Base-by-base conservation (phyloP, 495 filamentous ascomycete species). In the Aspergillus diversus region DNA sequence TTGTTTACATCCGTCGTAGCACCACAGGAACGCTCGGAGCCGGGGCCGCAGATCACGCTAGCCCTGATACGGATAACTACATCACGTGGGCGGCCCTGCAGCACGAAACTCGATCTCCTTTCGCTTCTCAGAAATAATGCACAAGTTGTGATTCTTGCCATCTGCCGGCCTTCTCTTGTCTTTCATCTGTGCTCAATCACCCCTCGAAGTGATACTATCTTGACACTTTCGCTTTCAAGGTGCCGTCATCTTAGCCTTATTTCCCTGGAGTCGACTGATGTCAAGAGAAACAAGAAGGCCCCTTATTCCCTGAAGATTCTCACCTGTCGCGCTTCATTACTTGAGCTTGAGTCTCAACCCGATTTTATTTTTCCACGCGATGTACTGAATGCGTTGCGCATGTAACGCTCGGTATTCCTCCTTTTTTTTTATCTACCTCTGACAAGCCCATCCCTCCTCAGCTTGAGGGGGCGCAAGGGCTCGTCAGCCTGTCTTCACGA, bases 1-100 rank as follows among this genome's bases (percentile, higher is more conserved):
- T 70, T 77, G 77, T 80, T 78, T 80, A 78, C 74, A 67, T 65
- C 66, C 16, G 16, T 17, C 5, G 16, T 17, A 50, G 47, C 47
- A 50, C 47, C 47, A 31, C 16, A 50, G 47, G 47, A 50, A 50
- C 47, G 47, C 47, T 21, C 47, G 7, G 47, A 17, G 47, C 72
- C 7, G 17, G 17, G 65, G 61, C 31, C 42, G 71, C 67, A 68
- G 75, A 77, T 80, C 73, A 7, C 52, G 31, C 72, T 73, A 73
- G 66, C 55, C 71, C 68, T 48, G 68, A 73, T 68, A 63, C 60
- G 75, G 64, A 55, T 0, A 13, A 0, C n/a, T 32, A 34, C 15
- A 27, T 77, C 75, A 80, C 71, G 67, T 74, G 71, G 60, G 47
- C 8, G 11, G 13, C 52, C 21, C 17, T 39, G 57, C 57, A 57